These are phyloP conservation scores for Austroboletus novae-zelandiae DNA, from an alignment of 1,284 basidiomycete species.

Conservation along the genomic window DNA sequence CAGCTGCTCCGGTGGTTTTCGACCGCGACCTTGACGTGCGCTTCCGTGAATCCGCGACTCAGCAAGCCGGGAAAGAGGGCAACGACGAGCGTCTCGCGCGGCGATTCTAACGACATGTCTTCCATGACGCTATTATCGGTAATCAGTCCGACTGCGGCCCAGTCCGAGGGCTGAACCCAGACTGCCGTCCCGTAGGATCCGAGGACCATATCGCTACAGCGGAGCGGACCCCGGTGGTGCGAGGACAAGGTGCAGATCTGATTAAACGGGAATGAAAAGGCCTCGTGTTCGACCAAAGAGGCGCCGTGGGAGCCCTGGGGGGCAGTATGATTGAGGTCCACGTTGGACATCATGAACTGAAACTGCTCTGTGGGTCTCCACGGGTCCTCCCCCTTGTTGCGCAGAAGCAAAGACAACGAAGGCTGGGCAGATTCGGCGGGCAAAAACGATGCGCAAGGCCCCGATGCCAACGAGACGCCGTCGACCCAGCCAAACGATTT, in stretches of 20 bases:
- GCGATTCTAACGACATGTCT: constrained; percentile 13
- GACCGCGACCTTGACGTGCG: constrained; percentile 24
- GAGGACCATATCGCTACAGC: constrained; percentile 49
- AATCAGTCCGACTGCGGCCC: constrained; percentile 36
- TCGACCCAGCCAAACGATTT: constrained; percentile 67
- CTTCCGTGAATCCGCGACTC: constrained; percentile 14
- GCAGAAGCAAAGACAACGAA: constrained; percentile 49
- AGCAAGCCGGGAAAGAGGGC: constrained; percentile 50
- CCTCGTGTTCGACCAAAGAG: constrained; percentile 33
- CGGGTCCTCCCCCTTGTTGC: constrained; percentile 55
- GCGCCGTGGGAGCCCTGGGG: constrained; percentile 1
- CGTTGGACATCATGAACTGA: constrained; percentile 44
- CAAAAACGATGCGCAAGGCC: constrained; percentile 8
- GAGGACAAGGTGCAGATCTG: constrained; percentile 33
- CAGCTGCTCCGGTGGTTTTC: constrained; percentile 41
- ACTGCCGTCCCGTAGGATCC: constrained; percentile 53
- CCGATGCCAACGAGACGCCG: constrained; percentile 43
- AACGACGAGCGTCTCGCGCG: constrained; percentile 43
- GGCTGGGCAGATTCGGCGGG: constrained; percentile 11
- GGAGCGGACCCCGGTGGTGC: constrained; percentile 44
- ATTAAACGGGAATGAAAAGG: constrained; percentile 36
- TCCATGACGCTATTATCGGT: constrained; percentile 16
- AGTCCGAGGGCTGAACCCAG: constrained; percentile 56
- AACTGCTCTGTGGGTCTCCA: constrained; percentile 49
- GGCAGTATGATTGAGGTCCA: constrained; percentile 1